Percentiles rank a stretch among this genome's conserved stretches.
phyloP scores from a whole-genome alignment of 257 asterid genomes.

The Perilla frutescens region DNA sequence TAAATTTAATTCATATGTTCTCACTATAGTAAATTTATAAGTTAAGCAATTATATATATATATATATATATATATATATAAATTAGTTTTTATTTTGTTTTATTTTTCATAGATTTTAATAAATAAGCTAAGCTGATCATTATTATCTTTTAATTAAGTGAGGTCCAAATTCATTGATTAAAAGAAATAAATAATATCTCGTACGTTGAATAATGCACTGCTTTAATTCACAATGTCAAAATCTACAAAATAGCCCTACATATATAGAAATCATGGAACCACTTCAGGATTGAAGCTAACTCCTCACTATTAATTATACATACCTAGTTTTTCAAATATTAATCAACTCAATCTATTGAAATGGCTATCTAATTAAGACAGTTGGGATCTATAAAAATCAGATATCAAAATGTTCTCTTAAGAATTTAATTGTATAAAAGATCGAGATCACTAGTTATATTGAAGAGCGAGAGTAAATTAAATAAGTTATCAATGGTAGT shows the following conservation, averaged over 20 bases:
- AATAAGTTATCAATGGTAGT: no score
- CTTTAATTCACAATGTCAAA: neutral
- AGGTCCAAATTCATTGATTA: neutral
- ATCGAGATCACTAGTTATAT: no score
- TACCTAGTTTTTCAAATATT: no score
- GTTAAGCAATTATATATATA: neutral
- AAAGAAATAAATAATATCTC: neutral
- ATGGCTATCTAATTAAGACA: no score
- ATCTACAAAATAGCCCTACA: neutral
- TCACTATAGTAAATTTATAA: neutral
- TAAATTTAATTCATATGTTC: no score
- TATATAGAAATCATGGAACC: neutral
- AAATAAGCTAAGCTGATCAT: neutral
- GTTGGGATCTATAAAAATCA: no score
- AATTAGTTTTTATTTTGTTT: neutral
- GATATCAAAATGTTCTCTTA: no score
- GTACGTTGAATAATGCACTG: neutral
- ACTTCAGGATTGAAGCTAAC: no score
- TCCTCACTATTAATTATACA: no score
- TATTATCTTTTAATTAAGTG: neutral
- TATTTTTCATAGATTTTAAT: neutral
- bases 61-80: no score
- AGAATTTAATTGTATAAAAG: no score
- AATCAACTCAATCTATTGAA: neutral
- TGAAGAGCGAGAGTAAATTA: no score